These are phyloP conservation scores for Chlamydomonas schloesseri DNA, from an alignment of 139 green algal genomes.

Conservation along the genomic window DNA sequence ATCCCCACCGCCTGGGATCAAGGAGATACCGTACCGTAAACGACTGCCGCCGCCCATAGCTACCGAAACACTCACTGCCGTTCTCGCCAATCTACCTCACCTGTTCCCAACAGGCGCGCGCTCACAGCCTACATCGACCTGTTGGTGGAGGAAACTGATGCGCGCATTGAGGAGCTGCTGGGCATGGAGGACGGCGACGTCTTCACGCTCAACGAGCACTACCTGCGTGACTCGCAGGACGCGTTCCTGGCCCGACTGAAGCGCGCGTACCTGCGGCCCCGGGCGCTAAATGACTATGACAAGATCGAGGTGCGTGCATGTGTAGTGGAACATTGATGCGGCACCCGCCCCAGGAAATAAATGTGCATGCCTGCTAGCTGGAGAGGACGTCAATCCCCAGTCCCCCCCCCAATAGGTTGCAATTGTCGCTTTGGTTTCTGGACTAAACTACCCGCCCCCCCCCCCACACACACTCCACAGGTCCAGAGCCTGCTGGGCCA, in stretches of 20 bases:
- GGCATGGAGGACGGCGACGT: constrained; percentile 1
- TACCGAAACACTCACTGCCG: too few species aligned
- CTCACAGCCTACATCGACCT: background rate
- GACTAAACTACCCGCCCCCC: too few species aligned
- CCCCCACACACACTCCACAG: background rate
- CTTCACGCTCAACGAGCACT: constrained; percentile 41
- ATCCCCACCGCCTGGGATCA: too few species aligned
- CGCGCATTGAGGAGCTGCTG: background rate
- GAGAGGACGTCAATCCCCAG: too few species aligned
- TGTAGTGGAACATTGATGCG: too few species aligned
- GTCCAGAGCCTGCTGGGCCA: background rate
- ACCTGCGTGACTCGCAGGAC: background rate
- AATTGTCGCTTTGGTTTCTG: too few species aligned
- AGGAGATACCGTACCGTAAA: too few species aligned
- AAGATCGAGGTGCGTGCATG: background rate
- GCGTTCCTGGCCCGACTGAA: constrained; percentile 32
- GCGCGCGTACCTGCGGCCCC: background rate
- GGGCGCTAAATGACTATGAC: background rate
- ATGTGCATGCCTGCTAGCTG: too few species aligned
- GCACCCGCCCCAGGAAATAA: too few species aligned
- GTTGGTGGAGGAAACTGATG: background rate
- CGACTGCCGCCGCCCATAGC: too few species aligned
- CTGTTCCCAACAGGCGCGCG: background rate
- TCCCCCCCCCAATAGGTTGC: too few species aligned
- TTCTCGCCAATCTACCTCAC: too few species aligned